Conservation (phyloP, 768 basidiomycete genomes). For the Tricholoma terreum region DNA sequence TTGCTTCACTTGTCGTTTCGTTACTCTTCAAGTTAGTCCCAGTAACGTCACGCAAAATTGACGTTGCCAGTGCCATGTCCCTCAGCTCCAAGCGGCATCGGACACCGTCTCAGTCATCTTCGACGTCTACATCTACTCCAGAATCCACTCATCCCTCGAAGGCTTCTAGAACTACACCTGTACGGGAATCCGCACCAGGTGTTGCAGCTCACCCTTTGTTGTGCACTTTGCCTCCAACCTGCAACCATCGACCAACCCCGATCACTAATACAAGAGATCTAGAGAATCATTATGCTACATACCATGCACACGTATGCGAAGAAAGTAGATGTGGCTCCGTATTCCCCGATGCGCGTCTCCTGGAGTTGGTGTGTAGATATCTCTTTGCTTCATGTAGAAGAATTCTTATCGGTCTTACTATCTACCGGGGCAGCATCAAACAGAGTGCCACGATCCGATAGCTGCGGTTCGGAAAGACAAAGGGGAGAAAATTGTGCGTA, state of each 20-base stretch:
- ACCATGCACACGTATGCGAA: conserved; percentile 82
- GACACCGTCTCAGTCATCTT: conserved; percentile 35
- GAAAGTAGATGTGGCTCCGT: conserved; percentile 68
- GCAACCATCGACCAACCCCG: conserved; percentile 62
- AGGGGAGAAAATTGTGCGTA: conserved; percentile 81
- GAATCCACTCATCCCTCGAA: conserved; percentile 24
- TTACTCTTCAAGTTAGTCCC: not conserved
- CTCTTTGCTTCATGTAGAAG: not conserved
- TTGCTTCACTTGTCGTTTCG: not conserved
- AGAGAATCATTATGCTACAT: conserved; percentile 79
- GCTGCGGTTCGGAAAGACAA: conserved; percentile 72
- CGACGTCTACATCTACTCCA: conserved; percentile 32
- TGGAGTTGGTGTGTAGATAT: conserved; percentile 67
- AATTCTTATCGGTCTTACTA: not conserved
- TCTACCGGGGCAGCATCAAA: conserved; percentile 56
- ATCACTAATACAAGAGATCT: conserved; percentile 66
- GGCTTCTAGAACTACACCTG: conserved; percentile 25
- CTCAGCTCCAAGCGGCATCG: conserved; percentile 34
- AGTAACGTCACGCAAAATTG: not conserved
- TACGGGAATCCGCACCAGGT: conserved; percentile 12
- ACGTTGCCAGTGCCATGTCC: conserved; percentile 11
- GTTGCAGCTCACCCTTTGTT: conserved; percentile 39
- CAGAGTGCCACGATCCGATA: conserved; percentile 86
- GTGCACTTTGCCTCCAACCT: conserved; percentile 83
- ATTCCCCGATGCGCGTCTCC: conserved; percentile 77